A percentile compares a stretch with the other conserved stretches of the same genome.
phyloP scores from a whole-genome alignment of 2,329 filamentous ascomycete genomes.

The Lachnellula occidentalis region DNA sequence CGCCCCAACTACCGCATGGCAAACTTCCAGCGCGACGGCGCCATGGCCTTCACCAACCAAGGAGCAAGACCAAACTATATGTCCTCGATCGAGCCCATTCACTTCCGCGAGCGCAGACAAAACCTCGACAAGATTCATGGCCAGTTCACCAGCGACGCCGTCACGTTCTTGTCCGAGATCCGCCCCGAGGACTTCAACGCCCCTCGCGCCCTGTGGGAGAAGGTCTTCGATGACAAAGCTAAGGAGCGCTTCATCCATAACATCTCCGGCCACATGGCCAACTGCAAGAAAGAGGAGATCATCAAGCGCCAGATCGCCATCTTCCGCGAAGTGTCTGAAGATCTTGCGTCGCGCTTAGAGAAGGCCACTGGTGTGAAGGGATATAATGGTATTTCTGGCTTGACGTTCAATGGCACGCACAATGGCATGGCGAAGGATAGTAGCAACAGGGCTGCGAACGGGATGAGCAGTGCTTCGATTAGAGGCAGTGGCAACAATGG shows the following conservation, averaged over 20 bases:
- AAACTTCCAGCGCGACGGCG: constrained; percentile 35
- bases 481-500: constrained; percentile 40
- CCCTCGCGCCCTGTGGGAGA: constrained; percentile 54
- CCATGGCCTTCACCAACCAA: constrained; percentile 41
- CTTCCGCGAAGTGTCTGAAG: constrained; percentile 56
- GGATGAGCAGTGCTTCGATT: constrained; percentile 35
- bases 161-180: constrained; percentile 39
- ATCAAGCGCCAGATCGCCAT: constrained; percentile 61
- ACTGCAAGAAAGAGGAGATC: constrained; percentile 52
- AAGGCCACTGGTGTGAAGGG: constrained; percentile 58
- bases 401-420: constrained; percentile 55
- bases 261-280: constrained; percentile 55
- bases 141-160: constrained; percentile 37
- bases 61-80: constrained; percentile 41
- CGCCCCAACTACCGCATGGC: constrained; percentile 31
- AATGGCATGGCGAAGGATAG: constrained; percentile 49
- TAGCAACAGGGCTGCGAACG: constrained; percentile 45
- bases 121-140: constrained; percentile 36
- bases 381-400: constrained; percentile 48
- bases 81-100: constrained; percentile 31
- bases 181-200: constrained; percentile 35
- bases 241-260: constrained; percentile 55
- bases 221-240: constrained; percentile 54
- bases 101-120: constrained; percentile 32
- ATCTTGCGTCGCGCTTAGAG: constrained; percentile 53